phyloP scores from a whole-genome alignment of 2,329 filamentous ascomycete species.

The Fusarium falciforme region DNA sequence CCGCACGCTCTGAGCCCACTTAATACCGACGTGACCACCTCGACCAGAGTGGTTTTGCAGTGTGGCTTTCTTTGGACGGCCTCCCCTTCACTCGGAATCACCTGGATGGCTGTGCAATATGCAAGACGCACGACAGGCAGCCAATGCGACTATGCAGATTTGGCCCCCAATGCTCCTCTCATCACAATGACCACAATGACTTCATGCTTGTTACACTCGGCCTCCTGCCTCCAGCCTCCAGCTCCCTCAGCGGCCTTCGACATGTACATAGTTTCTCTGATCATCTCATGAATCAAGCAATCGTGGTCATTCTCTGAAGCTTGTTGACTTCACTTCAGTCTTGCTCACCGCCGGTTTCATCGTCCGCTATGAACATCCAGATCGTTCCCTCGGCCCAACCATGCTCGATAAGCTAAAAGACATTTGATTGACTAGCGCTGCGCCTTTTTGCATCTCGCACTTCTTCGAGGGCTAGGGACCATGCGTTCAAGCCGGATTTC shows the following conservation, averaged over 20 bases:
- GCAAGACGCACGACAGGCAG: slow-evolving; percentile 3
- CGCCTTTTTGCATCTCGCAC: background rate
- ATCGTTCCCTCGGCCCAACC: background rate
- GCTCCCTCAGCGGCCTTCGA: background rate
- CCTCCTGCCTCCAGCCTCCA: slow-evolving; percentile 6
- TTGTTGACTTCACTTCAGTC: background rate
- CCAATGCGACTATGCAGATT: slow-evolving; percentile 18
- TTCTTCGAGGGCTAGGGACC: slow-evolving; percentile 7
- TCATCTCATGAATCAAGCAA: background rate
- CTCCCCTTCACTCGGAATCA: background rate
- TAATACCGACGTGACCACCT: background rate
- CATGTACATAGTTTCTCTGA: background rate
- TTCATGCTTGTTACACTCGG: background rate
- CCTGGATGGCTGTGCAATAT: slow-evolving; percentile 1
- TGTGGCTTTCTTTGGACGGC: background rate
- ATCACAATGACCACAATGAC: background rate
- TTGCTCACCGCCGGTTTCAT: slow-evolving; percentile 14
- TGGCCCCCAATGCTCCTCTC: background rate
- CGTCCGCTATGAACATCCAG: background rate
- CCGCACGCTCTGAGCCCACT: slow-evolving; percentile 6
- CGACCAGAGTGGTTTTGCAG: slow-evolving; percentile 3
- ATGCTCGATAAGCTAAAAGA: background rate
- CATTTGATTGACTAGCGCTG: background rate
- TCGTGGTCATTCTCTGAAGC: background rate
- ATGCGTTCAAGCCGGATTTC: slow-evolving; percentile 3